A percentile compares a stretch with the other conserved stretches of the same genome.
Evolutionary conservation across 768 basidiomycete species (phyloP).

Genomic region (Rhodotorula babjevae): DNA sequence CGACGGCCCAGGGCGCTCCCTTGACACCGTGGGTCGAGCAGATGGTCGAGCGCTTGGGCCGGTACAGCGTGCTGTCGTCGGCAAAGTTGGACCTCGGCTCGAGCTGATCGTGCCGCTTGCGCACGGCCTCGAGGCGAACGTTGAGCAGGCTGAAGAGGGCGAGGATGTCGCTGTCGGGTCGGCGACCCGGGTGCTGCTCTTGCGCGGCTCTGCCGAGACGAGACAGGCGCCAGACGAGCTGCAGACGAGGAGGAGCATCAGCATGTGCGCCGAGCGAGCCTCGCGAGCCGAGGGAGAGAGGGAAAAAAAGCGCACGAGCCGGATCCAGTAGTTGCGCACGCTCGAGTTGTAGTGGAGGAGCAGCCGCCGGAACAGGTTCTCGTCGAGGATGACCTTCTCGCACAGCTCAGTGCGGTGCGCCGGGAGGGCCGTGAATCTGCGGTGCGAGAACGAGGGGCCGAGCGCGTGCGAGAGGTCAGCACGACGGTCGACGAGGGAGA

Average conservation of each 20-base stretch:
- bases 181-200: slow-evolving; percentile 37
- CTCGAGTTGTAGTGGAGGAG: slow-evolving; percentile 48
- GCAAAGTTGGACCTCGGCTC: slow-evolving; percentile 45
- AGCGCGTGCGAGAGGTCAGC: too few species aligned
- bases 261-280: too few species aligned
- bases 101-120: slow-evolving; percentile 50
- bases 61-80: slow-evolving; percentile 35
- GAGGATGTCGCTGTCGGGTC: slow-evolving; percentile 40
- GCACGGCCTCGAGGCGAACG: slow-evolving; percentile 49
- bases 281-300: neutral
- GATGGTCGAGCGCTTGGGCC: slow-evolving; percentile 41
- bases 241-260: neutral
- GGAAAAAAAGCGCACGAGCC: slow-evolving; percentile 40
- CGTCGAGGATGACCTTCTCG: slow-evolving; percentile 47
- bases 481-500: too few species aligned
- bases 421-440: slow-evolving; percentile 37
- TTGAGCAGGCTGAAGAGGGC: slow-evolving; percentile 48
- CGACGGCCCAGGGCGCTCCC: slow-evolving; percentile 40
- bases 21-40: slow-evolving; percentile 44
- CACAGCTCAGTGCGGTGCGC: slow-evolving; percentile 49
- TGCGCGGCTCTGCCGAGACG: slow-evolving; percentile 44
- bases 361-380: slow-evolving; percentile 48
- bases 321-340: slow-evolving; percentile 35
- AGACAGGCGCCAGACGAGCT: slow-evolving; percentile 50
- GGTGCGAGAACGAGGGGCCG: neutral